phyloP scores from a whole-genome alignment of 2,329 filamentous ascomycete genomes.

The Calonectria pauciramosa region DNA sequence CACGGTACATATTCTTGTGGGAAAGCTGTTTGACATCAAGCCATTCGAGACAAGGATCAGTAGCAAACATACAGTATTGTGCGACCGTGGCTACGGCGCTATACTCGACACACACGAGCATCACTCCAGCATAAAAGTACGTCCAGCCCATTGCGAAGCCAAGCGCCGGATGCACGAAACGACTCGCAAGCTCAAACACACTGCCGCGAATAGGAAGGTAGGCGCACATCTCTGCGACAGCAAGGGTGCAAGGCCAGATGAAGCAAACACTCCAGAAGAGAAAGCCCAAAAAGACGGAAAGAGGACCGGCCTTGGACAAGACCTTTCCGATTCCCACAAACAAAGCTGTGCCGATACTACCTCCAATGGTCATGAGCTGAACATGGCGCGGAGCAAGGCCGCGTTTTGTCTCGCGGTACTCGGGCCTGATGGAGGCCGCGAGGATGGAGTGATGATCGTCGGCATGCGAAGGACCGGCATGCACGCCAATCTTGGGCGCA shows the following conservation, averaged over 20 bases:
- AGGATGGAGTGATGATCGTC: neutral
- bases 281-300: slow-evolving; percentile 57
- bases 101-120: slow-evolving; percentile 57
- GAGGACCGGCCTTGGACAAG: slow-evolving; percentile 54
- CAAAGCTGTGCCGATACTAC: slow-evolving; percentile 58
- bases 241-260: slow-evolving; percentile 56
- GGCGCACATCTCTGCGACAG: slow-evolving; percentile 68
- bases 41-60: neutral
- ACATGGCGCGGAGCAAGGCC: slow-evolving; percentile 54
- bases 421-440: neutral
- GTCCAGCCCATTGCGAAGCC: slow-evolving; percentile 66
- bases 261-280: slow-evolving; percentile 55
- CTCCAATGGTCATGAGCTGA: slow-evolving; percentile 61
- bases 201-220: slow-evolving; percentile 66
- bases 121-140: slow-evolving; percentile 58
- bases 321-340: slow-evolving; percentile 57
- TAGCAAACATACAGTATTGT: slow-evolving; percentile 52
- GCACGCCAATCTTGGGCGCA: neutral
- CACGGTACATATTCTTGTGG: neutral
- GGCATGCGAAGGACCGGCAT: neutral
- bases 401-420: slow-evolving; percentile 28
- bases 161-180: slow-evolving; percentile 67
- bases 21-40: too few relatives aligned
- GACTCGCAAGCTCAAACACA: slow-evolving; percentile 65
- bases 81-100: slow-evolving; percentile 57